Conservation (phyloP, 2,329 filamentous ascomycete genomes). For the Ceratocystiopsis sp. region DNA sequence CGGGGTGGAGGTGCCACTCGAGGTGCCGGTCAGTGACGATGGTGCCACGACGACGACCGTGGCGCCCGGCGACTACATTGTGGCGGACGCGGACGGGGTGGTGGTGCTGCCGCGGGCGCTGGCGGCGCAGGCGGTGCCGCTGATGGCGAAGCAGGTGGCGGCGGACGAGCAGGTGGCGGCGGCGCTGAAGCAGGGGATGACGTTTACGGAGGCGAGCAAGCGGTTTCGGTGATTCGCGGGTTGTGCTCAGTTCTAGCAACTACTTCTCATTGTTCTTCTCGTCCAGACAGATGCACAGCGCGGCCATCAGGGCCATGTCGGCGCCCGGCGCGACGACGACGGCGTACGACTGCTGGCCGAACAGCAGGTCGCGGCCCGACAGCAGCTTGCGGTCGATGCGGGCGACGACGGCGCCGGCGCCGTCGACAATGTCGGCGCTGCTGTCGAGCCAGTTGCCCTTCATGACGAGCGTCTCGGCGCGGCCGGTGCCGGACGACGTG, state of each 20-base stretch:
- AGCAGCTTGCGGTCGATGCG: slow-evolving; percentile 41
- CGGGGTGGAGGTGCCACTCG: slow-evolving; percentile 23
- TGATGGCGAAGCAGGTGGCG: slow-evolving; percentile 24
- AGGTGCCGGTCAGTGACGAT: slow-evolving; percentile 19
- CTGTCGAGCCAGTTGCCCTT: slow-evolving; percentile 44
- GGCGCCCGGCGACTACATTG: slow-evolving; percentile 25
- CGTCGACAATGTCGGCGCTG: slow-evolving; percentile 38
- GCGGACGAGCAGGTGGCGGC: slow-evolving; percentile 25
- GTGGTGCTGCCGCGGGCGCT: slow-evolving; percentile 23
- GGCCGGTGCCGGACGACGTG: slow-evolving; percentile 26
- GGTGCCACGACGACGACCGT: slow-evolving; percentile 22
- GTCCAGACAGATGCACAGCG: slow-evolving; percentile 51
- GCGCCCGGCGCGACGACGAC: slow-evolving; percentile 46
- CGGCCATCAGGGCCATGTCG: slow-evolving; percentile 47
- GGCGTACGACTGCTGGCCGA: slow-evolving; percentile 47
- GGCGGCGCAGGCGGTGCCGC: slow-evolving; percentile 21
- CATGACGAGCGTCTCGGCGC: slow-evolving; percentile 32
- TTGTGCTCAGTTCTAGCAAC: no score
- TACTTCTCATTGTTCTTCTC: slow-evolving; percentile 51
- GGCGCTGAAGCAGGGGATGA: slow-evolving; percentile 24
- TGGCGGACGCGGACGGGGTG: slow-evolving; percentile 28
- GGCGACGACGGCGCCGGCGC: slow-evolving; percentile 34
- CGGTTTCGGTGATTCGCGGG: slow-evolving; percentile 19
- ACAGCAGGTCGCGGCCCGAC: slow-evolving; percentile 38
- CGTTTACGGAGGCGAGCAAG: slow-evolving; percentile 25